Percentiles rank a stretch among this genome's conserved stretches.
These are phyloP conservation scores for Lactarius vividus DNA, from an alignment of 768 basidiomycete species.

Conservation along the genomic window DNA sequence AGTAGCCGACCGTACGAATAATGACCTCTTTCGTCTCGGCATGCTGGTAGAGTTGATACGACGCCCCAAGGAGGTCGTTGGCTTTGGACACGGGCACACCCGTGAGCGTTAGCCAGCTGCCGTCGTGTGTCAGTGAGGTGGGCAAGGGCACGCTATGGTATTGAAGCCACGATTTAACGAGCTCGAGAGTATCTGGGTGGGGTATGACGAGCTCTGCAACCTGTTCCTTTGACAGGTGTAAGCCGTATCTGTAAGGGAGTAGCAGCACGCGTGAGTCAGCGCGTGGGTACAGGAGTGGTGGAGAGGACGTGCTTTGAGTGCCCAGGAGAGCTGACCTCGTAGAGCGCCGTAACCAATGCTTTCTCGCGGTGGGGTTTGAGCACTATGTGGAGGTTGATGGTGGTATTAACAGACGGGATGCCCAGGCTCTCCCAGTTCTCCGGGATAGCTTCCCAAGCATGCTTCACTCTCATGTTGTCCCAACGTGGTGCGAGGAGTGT, in stretches of 20 bases:
- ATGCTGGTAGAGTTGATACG: too few relatives aligned
- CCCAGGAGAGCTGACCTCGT: neutral
- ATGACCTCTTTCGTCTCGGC: too few relatives aligned
- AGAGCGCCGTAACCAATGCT: neutral
- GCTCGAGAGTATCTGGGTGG: neutral
- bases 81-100: neutral
- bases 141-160: neutral
- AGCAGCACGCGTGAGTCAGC: neutral
- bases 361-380: neutral
- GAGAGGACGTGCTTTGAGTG: neutral
- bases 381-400: neutral
- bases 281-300: neutral
- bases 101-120: too few relatives aligned
- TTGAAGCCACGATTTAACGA: neutral
- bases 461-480: neutral
- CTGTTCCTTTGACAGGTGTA: neutral
- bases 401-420: neutral
- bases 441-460: neutral
- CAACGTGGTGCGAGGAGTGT: neutral
- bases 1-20: too few relatives aligned
- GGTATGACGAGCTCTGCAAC: neutral
- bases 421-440: neutral
- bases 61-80: neutral
- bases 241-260: neutral
- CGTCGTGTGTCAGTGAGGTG: neutral